Base-by-base conservation (phyloP, 2,329 filamentous ascomycete genomes). In the Epichloe sibirici region DNA sequence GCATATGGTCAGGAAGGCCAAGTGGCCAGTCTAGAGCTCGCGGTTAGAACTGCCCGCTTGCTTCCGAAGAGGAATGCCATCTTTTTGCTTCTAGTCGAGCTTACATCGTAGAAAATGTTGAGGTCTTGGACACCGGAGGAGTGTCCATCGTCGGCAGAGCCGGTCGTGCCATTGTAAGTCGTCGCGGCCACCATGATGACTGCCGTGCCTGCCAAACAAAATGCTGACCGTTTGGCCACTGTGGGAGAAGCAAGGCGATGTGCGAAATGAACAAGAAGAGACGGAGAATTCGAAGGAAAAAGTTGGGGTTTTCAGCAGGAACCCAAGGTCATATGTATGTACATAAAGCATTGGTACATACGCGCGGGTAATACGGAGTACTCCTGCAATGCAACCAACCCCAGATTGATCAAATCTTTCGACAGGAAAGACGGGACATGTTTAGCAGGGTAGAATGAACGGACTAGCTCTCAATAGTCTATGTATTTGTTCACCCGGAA, bases 51-150 rank as follows among this genome's bases (percentile, higher is more conserved):
- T 17, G 7, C 31, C 15, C 2, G 6, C 13, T n/a, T 34, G n/a
- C 44, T 21, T 46, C 28, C 5, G 25, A 7, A 8, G 2, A 9
- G n/a, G 5, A 4, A 5, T n/a, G 5, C 21, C 8, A n/a, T 34
- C 15, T 9, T 8, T 6, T 40, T 17, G 17, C 17, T 2, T 15
- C 28, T 47, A 11, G 43, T 25, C 39, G 53, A 44, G 35, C 77
- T 59, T 72, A 87, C 85, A 67, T 88, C 79, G 71, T 95, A 95
- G 70, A 81, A 94, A 61, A 90, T 72, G 69, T 95, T 95, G 59
- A 95, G 77, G 68, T 95, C 80, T 75, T 71, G 82, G 71, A 71
- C 67, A 11, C 60, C 64, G 51, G 67, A 63, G 50, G 76, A 76
- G 65, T 76, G 75, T 54, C 78, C 78, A 57, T 70, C 67, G 63